Evolutionary conservation across 345 rosid genomes (phyloP).

Genomic region (Arabidopsis arenosa): DNA sequence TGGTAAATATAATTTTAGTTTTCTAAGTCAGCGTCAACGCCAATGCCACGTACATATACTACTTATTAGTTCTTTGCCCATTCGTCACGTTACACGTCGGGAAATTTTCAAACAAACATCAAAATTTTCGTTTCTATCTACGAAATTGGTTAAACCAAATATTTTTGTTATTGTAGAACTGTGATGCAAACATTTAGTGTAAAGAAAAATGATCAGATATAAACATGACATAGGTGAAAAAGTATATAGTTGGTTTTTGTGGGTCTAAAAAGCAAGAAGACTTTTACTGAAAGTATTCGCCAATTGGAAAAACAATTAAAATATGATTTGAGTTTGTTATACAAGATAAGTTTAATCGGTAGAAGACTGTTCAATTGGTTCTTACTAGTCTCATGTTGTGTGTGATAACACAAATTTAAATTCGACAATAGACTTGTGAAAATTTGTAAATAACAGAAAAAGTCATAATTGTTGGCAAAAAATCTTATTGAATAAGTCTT

Average conservation of each 20-base stretch:
- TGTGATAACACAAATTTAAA: background rate
- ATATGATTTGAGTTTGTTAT: background rate
- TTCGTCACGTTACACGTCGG: background rate
- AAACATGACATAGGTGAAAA: background rate
- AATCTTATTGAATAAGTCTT: background rate
- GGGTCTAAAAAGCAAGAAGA: background rate
- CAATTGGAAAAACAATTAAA: background rate
- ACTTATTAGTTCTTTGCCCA: constrained; percentile 1
- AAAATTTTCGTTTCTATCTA: background rate
- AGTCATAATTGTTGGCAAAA: background rate
- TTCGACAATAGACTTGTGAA: background rate
- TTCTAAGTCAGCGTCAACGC: constrained; percentile 32
- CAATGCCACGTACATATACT: constrained; percentile 24
- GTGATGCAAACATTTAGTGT: background rate
- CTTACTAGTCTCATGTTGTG: constrained; percentile 4
- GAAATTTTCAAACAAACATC: constrained; percentile 23
- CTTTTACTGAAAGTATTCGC: background rate
- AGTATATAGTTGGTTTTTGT: background rate
- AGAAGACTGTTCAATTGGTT: background rate
- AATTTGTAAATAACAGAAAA: background rate
- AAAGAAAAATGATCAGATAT: background rate
- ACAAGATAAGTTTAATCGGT: background rate
- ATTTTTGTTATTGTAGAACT: background rate
- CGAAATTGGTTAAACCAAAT: background rate
- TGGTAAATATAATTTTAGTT: background rate